Base-by-base conservation (phyloP, 805 yeast species). In the Metschnikowia reukaufii region DNA sequence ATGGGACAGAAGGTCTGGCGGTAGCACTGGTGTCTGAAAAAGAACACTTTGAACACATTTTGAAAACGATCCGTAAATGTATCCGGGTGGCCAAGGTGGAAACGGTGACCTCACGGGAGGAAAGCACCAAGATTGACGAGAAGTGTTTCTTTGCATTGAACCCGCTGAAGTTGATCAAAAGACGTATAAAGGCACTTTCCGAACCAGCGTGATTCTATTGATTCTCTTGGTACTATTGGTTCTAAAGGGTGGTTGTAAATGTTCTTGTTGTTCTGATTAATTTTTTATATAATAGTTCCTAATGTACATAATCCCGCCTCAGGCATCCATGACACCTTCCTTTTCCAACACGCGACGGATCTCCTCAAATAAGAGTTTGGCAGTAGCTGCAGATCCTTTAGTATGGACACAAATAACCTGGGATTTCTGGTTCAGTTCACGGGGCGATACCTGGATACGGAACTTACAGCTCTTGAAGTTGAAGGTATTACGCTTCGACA, bases 401-500 rank as follows among this genome's bases (percentile, higher is more conserved):
- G 78, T 76, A 61, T 82, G 81, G 17, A 75, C 78, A 58, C 87
- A 82, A 13, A 76, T 75, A 30, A 86, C 67, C 48, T 73, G 77
- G 37, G 88, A 81, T 40, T 77, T 64, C 69, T 62, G 73, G 51
- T 60, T 62, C 48, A 54, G 44, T 17, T 57, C 79, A 43, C 79
- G 68, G 31, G 70, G 54, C 25, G 65, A 63, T 32, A 84, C 72
- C 54, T 70, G 70, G 55, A 86, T 75, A 50, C 80, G 77, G 63
- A 86, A 84, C 53, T 77, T 74, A 53, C 88, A 83, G 30, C 84
- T 76, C 64, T 81, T 81, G 57, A 84, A 67, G 39, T 84, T 78
- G 56, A 85, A 67, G 2, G 83, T 71, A 63, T 86, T 85, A 48
- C 74, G 72, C 54, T 78, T 81, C 1, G 88, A 72, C 29, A 86